Conservation (phyloP, 768 basidiomycete species). For the Saitozyma sp. region DNA sequence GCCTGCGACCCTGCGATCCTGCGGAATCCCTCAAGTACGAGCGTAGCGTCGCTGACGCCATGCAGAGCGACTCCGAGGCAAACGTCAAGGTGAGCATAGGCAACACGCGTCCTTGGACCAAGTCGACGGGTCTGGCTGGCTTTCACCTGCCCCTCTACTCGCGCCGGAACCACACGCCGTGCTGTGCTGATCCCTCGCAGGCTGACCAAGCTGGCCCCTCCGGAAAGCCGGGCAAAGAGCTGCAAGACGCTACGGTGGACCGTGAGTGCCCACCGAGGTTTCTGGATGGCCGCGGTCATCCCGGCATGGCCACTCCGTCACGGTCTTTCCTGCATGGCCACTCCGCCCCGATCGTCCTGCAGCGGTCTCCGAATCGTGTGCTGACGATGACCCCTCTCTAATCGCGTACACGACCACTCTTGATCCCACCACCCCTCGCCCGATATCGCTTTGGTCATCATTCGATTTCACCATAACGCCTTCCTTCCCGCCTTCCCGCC, state of each 20-base stretch:
- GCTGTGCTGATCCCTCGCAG: conserved; percentile 8
- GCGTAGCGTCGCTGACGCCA: conserved; percentile 4
- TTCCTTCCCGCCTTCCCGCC: background rate
- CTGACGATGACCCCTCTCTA: background rate
- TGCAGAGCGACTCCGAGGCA: conserved; percentile 48
- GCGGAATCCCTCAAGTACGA: too few relatives aligned
- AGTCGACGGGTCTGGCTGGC: background rate
- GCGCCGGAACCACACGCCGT: background rate
- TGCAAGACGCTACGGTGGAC: conserved; percentile 39
- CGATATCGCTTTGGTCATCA: background rate
- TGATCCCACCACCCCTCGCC: background rate
- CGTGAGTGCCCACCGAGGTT: conserved; percentile 23
- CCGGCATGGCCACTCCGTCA: too few relatives aligned
- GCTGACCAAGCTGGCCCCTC: conserved; percentile 38
- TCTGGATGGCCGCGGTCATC: too few relatives aligned
- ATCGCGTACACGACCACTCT: background rate
- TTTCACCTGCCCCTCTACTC: background rate
- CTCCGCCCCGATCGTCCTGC: background rate
- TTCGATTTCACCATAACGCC: background rate
- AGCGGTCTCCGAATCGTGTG: background rate
- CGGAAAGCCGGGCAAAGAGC: conserved; percentile 37
- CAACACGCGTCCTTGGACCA: background rate
- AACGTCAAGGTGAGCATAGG: conserved; percentile 38
- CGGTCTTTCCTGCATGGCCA: too few relatives aligned
- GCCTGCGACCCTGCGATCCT: too few relatives aligned